Evolutionary conservation across 2,329 filamentous ascomycete genomes (phyloP).

Genomic region (Cercospora nicotianae): DNA sequence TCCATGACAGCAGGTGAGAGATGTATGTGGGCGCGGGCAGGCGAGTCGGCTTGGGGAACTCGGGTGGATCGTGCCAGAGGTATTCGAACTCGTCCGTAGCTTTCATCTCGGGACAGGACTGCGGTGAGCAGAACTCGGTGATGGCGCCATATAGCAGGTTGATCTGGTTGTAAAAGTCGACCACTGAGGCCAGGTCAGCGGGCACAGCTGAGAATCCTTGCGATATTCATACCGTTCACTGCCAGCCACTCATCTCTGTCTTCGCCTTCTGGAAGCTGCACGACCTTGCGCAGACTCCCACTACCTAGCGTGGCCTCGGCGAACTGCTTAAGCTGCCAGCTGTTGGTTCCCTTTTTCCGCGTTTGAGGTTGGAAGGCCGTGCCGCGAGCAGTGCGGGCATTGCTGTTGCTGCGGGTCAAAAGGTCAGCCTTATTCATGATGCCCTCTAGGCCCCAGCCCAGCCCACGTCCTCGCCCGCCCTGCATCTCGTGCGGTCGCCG

Average conservation of each 20-base stretch:
- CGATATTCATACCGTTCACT: conserved; percentile 71
- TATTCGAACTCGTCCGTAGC: conserved; percentile 99
- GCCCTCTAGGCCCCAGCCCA: conserved; percentile 30
- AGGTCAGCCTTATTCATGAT: conserved; percentile 39
- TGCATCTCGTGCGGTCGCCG: conserved; percentile 31
- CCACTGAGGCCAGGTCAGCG: conserved; percentile 61
- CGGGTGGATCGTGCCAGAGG: conserved; percentile 94
- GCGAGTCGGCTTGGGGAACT: conserved; percentile 94
- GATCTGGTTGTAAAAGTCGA: conserved; percentile 99
- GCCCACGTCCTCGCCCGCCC: conserved; percentile 13
- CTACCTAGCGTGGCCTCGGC: conserved; percentile 95
- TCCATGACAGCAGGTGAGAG: conserved; percentile 96
- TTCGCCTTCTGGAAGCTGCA: conserved; percentile 94
- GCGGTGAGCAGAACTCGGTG: conserved; percentile 97
- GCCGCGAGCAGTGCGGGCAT: conserved; percentile 65
- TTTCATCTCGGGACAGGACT: conserved; percentile 98
- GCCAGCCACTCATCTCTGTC: conserved; percentile 98
- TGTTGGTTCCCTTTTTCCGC: conserved; percentile 80
- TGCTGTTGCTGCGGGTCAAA: conserved; percentile 43
- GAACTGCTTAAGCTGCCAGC: conserved; percentile 94
- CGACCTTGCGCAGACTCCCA: conserved; percentile 91
- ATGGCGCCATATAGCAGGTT: conserved; percentile 98
- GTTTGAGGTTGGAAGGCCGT: conserved; percentile 90
- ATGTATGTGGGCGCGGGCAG: conserved; percentile 98
- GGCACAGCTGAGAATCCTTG: neutral